Evolutionary conservation across 169 alveolate genomes (phyloP).

Genomic region (Plasmodium gaboni): DNA sequence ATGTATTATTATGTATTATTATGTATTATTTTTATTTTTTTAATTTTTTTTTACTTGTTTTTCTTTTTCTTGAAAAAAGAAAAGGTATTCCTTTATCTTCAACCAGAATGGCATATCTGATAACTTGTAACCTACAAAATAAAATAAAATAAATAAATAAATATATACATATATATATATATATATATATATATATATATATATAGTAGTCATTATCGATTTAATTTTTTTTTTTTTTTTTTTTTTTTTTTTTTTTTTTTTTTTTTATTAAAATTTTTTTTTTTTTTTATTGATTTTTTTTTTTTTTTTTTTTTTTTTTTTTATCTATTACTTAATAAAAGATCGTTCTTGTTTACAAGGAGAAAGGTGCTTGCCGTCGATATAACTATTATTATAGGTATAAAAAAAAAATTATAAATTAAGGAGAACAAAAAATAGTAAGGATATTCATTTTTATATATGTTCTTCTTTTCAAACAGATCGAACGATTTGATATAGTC

Average conservation of each 20-base stretch:
- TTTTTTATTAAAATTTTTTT: too few species aligned
- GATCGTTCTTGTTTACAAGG: slow-evolving; percentile 13
- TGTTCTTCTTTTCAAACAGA: slow-evolving; percentile 10
- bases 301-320: too few species aligned
- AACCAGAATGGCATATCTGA: slow-evolving; percentile 3
- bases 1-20: not conserved
- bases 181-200: too few species aligned
- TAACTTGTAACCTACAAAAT: slow-evolving; percentile 8
- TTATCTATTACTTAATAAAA: slow-evolving; percentile 15
- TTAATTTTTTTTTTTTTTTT: not conserved
- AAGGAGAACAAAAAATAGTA: slow-evolving; percentile 25
- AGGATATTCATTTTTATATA: slow-evolving; percentile 38
- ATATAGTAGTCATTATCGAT: too few species aligned
- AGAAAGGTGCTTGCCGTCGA: slow-evolving; percentile 40
- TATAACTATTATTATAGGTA: slow-evolving; percentile 51
- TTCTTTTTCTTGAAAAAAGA: slow-evolving; percentile 9
- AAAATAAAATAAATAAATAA: not conserved
- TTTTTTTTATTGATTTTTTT: not conserved
- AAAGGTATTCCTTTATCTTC: slow-evolving; percentile 12
- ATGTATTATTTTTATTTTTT: not conserved
- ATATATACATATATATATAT: too few species aligned
- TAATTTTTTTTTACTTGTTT: not conserved
- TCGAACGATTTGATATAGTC: slow-evolving; percentile 9
- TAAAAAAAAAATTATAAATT: slow-evolving; percentile 31
- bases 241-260: too few species aligned